These are phyloP conservation scores for Grosmannia clavigera DNA, from an alignment of 2,329 filamentous ascomycete species.

Conservation along the genomic window DNA sequence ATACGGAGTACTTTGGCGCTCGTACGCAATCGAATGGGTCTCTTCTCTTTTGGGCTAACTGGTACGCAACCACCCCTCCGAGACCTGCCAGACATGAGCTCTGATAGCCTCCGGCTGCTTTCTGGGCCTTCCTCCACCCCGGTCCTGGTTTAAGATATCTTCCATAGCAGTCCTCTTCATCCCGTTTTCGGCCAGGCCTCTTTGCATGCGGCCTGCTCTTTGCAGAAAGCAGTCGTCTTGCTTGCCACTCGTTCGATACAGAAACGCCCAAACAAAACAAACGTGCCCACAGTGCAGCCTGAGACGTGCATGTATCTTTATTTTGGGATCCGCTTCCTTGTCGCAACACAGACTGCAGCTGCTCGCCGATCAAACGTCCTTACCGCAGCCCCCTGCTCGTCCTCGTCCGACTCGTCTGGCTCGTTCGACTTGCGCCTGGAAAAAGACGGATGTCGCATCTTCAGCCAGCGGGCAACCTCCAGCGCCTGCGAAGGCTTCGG, in stretches of 20 bases:
- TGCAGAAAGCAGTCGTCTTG: neutral
- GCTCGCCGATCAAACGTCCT: constrained; percentile 1
- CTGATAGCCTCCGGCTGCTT: neutral
- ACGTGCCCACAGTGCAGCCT: neutral
- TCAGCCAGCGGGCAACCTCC: neutral
- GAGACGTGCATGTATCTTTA: neutral
- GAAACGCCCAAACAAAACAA: neutral
- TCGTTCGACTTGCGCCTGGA: neutral
- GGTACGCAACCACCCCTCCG: neutral
- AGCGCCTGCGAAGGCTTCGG: neutral
- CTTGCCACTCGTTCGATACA: neutral
- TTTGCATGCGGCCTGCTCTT: neutral
- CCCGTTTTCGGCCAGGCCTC: neutral
- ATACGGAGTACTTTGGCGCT: neutral
- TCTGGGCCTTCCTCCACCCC: neutral
- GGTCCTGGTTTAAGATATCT: neutral
- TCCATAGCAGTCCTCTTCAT: neutral
- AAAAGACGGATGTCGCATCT: neutral
- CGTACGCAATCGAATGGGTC: neutral
- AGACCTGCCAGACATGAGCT: neutral
- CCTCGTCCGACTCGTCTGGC: neutral
- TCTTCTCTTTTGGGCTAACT: neutral
- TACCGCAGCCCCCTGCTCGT: neutral
- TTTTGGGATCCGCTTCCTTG: neutral
- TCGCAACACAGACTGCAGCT: neutral